A percentile compares a stretch with the other conserved stretches of the same genome.
Evolutionary conservation across 768 basidiomycete species (phyloP).

Genomic region (Mycena indigotica): DNA sequence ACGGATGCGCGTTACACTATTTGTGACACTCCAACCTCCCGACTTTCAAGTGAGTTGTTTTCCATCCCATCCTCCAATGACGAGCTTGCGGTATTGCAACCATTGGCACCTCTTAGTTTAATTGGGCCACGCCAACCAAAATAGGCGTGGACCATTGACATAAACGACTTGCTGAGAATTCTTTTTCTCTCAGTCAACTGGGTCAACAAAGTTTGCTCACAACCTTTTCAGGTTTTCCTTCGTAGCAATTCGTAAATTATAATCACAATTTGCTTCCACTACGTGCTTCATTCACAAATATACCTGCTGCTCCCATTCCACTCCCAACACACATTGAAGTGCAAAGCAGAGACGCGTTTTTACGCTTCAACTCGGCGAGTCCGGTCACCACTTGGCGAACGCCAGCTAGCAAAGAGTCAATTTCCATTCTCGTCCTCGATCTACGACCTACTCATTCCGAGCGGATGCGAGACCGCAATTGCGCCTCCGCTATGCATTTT

Average conservation of each 20-base stretch:
- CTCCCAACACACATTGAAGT: conserved; percentile 81
- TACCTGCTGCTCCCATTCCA: conserved; percentile 86
- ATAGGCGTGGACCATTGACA: conserved; percentile 75
- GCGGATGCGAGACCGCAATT: conserved; percentile 80
- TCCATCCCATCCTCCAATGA: conserved; percentile 47
- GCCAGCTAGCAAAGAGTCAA: conserved; percentile 55
- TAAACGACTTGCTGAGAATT: conserved; percentile 82
- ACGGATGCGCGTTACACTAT: not conserved
- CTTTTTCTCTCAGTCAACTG: conserved; percentile 33
- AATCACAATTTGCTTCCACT: conserved; percentile 14
- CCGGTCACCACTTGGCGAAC: conserved; percentile 86
- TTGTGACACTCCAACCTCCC: not conserved
- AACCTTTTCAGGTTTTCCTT: not conserved
- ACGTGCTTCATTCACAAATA: conserved; percentile 72
- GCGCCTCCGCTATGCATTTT: conserved; percentile 71
- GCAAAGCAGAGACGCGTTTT: conserved; percentile 68
- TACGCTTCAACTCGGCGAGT: conserved; percentile 77
- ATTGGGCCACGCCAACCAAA: conserved; percentile 46
- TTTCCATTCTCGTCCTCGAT: not conserved
- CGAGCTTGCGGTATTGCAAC: conserved; percentile 74
- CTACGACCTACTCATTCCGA: conserved; percentile 75
- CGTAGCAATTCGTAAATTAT: too few relatives aligned
- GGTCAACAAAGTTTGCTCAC: conserved; percentile 7
- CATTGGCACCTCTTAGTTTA: conserved; percentile 96
- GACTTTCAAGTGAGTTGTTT: conserved; percentile 29